A percentile compares a stretch with the other conserved stretches of the same genome.
Evolutionary conservation across 805 yeast species (phyloP).

Genomic region (Zygosaccharomyces kombuchaensis): DNA sequence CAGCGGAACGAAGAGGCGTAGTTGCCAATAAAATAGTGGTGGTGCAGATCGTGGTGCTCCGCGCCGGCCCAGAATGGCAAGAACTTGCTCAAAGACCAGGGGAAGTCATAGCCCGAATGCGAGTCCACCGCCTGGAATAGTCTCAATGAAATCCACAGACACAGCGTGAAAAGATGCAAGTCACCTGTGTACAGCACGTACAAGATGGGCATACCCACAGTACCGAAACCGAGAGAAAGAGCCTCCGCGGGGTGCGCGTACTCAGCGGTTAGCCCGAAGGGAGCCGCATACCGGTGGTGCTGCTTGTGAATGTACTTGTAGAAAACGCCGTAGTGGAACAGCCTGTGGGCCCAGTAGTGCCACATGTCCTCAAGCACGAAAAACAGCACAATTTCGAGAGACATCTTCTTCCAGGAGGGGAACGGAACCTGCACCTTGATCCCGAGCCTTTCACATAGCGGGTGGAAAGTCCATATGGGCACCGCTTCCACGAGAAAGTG

Average conservation of each 20-base stretch:
- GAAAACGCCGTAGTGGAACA: constrained; percentile 81
- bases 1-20: constrained; percentile 93
- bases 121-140: constrained; percentile 96
- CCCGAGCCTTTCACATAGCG: constrained; percentile 77
- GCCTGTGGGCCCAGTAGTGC: constrained; percentile 96
- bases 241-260: constrained; percentile 97
- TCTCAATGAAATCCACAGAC: constrained; percentile 82
- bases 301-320: constrained; percentile 94
- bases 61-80: constrained; percentile 98
- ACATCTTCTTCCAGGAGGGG: constrained; percentile 60
- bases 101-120: constrained; percentile 97
- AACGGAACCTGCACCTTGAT: constrained; percentile 79
- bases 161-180: constrained; percentile 85
- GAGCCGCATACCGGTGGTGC: constrained; percentile 97
- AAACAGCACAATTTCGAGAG: constrained; percentile 65
- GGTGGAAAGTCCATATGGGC: constrained; percentile 97
- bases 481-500: constrained; percentile 92
- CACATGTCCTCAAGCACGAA: constrained; percentile 88
- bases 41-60: constrained; percentile 96
- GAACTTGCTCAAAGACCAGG: constrained; percentile 90
- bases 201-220: constrained; percentile 89
- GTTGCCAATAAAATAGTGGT: constrained; percentile 91
- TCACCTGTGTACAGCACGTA: constrained; percentile 72
- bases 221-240: constrained; percentile 85
- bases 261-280: constrained; percentile 95